phyloP scores from a whole-genome alignment of 2,329 filamentous ascomycete genomes.

The Phoma sp. region DNA sequence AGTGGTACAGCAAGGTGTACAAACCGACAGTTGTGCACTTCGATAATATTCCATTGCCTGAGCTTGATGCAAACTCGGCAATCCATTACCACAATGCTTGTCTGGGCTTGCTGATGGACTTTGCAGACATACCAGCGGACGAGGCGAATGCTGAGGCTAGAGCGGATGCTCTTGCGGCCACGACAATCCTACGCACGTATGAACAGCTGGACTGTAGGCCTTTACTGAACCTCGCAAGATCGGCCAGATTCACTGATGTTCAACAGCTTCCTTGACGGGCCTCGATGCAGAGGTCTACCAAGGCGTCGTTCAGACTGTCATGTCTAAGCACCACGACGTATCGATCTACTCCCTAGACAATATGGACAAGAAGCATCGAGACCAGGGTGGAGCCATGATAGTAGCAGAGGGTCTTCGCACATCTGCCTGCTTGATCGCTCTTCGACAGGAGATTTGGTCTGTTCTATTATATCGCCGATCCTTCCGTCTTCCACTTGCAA shows the following conservation, averaged over 20 bases:
- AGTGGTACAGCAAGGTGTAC: background rate
- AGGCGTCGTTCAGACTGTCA: background rate
- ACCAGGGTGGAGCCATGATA: background rate
- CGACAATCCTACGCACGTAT: background rate
- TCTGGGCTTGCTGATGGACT: conserved; percentile 1
- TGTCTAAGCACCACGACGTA: background rate
- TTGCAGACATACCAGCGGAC: background rate
- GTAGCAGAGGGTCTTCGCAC: background rate
- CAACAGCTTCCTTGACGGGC: background rate
- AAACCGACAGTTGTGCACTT: background rate
- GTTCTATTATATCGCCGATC: conserved; percentile 1
- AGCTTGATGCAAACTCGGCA: background rate
- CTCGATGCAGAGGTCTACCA: conserved; percentile 1
- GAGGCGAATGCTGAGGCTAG: background rate
- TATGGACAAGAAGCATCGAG: background rate
- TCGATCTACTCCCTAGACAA: conserved; percentile 5
- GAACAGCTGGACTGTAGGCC: background rate
- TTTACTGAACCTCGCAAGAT: background rate
- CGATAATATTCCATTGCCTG: background rate
- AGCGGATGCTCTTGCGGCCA: background rate
- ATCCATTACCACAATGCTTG: conserved; percentile 4
- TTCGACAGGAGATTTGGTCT: conserved; percentile 5
- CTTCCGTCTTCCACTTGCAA: background rate
- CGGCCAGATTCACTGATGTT: background rate
- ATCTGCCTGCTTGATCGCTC: background rate